Evolutionary conservation across 1,284 basidiomycete genomes (phyloP), one percentile per base, ranked within the genome.

Genomic region (Agroathelia rolfsii): DNA sequence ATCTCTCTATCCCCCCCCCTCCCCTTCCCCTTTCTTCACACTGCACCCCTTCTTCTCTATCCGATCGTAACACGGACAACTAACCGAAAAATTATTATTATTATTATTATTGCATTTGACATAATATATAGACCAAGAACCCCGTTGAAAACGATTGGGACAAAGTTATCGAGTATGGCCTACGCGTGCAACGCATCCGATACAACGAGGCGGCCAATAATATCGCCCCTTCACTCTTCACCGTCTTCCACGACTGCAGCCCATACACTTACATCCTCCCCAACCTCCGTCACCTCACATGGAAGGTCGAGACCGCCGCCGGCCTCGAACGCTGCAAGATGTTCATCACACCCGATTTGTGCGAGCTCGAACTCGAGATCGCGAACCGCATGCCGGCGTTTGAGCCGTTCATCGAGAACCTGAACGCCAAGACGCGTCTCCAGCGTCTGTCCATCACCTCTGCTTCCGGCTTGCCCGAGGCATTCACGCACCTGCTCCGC

Each of bases 61-160:
- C 30, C 28, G 35, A 26, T n/a, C n/a, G n/a, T n/a, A n/a, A n/a
- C n/a, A n/a, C n/a, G n/a, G n/a, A n/a, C n/a, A n/a, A n/a, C n/a
- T n/a, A n/a, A n/a, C n/a, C n/a, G n/a, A n/a, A n/a, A n/a, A n/a
- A n/a, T n/a, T n/a, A n/a, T n/a, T n/a, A n/a, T n/a, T n/a, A n/a
- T n/a, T n/a, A n/a, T n/a, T n/a, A n/a, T n/a, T n/a, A n/a, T n/a
- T n/a, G n/a, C n/a, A n/a, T n/a, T n/a, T n/a, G n/a, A n/a, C n/a
- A n/a, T n/a, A n/a, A n/a, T n/a, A 33, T 31, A 33, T 42, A 83
- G 80, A 64, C 66, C 26, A 72, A 70, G 46, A 51, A 59, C 28
- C 81, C 81, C 15, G 59, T 59, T 46, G 64, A 67, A 35, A 66
- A 69, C 29, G 79, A 85, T 48, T 85, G 81, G 81, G 58, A 63